Evolutionary conservation across 2,329 filamentous ascomycete species (phyloP), one percentile per base, ranked within the genome.

Genomic region (Cytospora schulzeri): DNA sequence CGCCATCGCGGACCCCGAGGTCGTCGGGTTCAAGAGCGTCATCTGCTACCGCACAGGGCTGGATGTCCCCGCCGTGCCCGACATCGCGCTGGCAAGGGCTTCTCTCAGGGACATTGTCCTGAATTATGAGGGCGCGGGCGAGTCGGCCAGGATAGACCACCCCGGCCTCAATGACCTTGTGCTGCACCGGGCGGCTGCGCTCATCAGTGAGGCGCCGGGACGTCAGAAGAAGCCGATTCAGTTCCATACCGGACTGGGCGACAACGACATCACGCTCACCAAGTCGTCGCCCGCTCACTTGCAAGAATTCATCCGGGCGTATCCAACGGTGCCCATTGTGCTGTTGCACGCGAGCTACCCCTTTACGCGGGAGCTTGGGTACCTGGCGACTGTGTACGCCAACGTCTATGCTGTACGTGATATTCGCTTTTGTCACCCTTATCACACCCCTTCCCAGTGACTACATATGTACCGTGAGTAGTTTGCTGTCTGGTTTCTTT

Each of bases 291-390:
- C 92, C 0, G 85, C 91, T 0, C 88, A 91, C 69, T 78, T 96
- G 28, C 91, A 96, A 71, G 78, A 82, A 0, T 85, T 96, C 64
- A 91, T 95, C 69, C 83, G 87, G 48, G 78, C 82, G 24, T 93
- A 90, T 69, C 84, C 89, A 0, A 79, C 80, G 0, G 85, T 94
- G 0, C 88, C 90, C 0, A 88, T 96, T 62, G 89, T 96, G 2
- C 78, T 96, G 11, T 83, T 96, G 2, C 91, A 96, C 72, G 88
- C 91, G 0, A 86, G 91, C 2, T 96, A 96, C 73, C 92, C 92
- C 0, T 95, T 90, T 71, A 92, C 88, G 0, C 84, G 88, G 45
- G 91, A 95, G 75, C 85, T 89, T 0, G 91, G 89, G 0, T 96
- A 94, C 72, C 81, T 96, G 24, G 91, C 92, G 0, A 86, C 85